A percentile compares a stretch with the other conserved stretches of the same genome.
Conservation (phyloP, 139 green algal genomes). For the Chlorella sp. region DNA sequence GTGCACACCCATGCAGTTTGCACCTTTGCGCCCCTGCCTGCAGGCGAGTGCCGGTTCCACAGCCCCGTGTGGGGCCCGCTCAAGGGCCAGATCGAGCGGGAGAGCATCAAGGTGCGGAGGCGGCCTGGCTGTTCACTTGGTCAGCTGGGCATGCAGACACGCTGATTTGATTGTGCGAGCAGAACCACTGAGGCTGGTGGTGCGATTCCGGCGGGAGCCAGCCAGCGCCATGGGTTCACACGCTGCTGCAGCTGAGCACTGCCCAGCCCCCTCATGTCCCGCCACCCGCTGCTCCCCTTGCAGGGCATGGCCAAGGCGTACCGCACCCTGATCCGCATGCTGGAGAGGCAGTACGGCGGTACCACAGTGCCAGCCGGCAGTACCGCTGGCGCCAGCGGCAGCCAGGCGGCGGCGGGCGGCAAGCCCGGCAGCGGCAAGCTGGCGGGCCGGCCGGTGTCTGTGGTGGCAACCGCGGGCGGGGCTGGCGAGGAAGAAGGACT, state of each 20-base stretch:
- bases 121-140: background rate
- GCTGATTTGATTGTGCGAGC: no score
- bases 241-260: background rate
- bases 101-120: constrained; percentile 27
- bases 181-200: no score
- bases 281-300: background rate
- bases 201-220: no score
- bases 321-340: constrained; percentile 17
- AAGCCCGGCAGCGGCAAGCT: background rate
- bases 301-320: constrained; percentile 45
- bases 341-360: constrained; percentile 29
- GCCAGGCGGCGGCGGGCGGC: background rate
- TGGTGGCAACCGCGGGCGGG: background rate
- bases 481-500: background rate
- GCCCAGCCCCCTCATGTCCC: background rate
- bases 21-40: background rate
- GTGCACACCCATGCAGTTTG: no score
- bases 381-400: background rate
- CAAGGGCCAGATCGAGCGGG: constrained; percentile 41
- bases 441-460: background rate
- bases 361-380: background rate
- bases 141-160: no score
- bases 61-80: constrained; percentile 43
- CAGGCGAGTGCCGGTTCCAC: constrained; percentile 46
- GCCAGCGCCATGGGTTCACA: background rate